phyloP scores from a whole-genome alignment of 495 filamentous ascomycete species.

The Tuber calosporum region DNA sequence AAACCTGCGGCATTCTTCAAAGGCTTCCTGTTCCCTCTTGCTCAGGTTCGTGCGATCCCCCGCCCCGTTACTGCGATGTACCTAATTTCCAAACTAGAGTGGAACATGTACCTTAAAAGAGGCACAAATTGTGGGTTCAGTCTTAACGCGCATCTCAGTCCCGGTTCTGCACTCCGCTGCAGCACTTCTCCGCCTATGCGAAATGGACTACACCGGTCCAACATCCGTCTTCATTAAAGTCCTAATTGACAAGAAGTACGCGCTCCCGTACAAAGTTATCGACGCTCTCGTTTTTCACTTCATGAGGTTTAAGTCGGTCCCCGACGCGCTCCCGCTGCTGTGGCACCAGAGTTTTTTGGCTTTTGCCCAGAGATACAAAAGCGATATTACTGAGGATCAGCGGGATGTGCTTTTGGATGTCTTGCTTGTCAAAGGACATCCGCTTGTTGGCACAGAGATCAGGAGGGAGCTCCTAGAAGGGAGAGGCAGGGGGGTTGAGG shows the following conservation, averaged over 20 bases:
- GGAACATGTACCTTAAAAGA: slow-evolving; percentile 80
- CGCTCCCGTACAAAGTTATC: slow-evolving; percentile 86
- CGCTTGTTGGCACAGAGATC: slow-evolving; percentile 82
- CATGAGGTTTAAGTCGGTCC: slow-evolving; percentile 66
- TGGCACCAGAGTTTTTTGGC: slow-evolving; percentile 86
- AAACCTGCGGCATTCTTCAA: slow-evolving; percentile 97
- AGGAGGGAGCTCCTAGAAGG: slow-evolving; percentile 84
- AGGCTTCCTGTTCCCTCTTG: slow-evolving; percentile 85
- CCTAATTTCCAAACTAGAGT: slow-evolving; percentile 47
- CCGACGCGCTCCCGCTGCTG: slow-evolving; percentile 62
- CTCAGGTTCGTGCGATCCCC: slow-evolving; percentile 39
- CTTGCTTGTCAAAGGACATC: slow-evolving; percentile 77
- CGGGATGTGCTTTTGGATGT: slow-evolving; percentile 85
- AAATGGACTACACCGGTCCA: slow-evolving; percentile 79
- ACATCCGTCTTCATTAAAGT: slow-evolving; percentile 89
- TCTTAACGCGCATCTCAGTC: slow-evolving; percentile 67
- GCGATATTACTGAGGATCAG: slow-evolving; percentile 89
- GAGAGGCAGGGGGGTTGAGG: slow-evolving; percentile 70
- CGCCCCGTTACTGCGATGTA: no score
- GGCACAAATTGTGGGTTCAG: slow-evolving; percentile 79
- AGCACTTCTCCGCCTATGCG: slow-evolving; percentile 81
- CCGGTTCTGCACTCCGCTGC: slow-evolving; percentile 89
- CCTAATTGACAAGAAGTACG: slow-evolving; percentile 93
- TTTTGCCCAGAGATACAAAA: slow-evolving; percentile 88
- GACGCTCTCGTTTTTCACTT: slow-evolving; percentile 96